Conservation (phyloP, 2,329 filamentous ascomycete genomes). For the Monosporascus sp. region DNA sequence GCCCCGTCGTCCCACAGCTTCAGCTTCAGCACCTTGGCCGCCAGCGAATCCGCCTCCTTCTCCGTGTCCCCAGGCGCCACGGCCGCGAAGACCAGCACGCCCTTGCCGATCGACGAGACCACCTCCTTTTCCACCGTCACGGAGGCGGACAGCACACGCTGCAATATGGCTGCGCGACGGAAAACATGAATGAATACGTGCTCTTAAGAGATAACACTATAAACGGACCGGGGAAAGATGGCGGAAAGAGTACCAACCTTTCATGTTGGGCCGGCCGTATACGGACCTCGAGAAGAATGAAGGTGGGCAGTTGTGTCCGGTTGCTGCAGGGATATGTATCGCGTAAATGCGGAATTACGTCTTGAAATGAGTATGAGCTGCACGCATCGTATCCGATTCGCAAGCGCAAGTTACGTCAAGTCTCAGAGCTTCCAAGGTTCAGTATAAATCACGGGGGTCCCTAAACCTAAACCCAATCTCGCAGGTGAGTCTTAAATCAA, state of each 20-base stretch:
- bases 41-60: slow-evolving; percentile 80
- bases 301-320: not conserved
- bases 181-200: slow-evolving; percentile 8
- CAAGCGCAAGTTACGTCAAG: too few species aligned
- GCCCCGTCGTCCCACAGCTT: slow-evolving; percentile 85
- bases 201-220: not conserved
- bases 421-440: too few species aligned
- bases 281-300: not conserved
- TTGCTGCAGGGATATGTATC: not conserved
- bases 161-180: slow-evolving; percentile 68
- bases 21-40: slow-evolving; percentile 80
- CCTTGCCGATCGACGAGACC: slow-evolving; percentile 85
- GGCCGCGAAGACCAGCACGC: slow-evolving; percentile 85
- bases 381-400: too few species aligned
- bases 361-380: too few species aligned
- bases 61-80: slow-evolving; percentile 85
- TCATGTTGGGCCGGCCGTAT: slow-evolving; percentile 20
- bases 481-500: too few species aligned
- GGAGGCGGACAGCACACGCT: slow-evolving; percentile 90
- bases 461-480: too few species aligned
- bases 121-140: slow-evolving; percentile 90
- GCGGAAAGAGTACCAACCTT: slow-evolving; percentile 26
- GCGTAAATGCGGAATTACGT: too few species aligned
- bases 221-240: not conserved
- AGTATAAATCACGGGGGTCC: too few species aligned